Conservation (phyloP, 176 grass and related monocot species). For the Bolboschoenus planiculmis region DNA sequence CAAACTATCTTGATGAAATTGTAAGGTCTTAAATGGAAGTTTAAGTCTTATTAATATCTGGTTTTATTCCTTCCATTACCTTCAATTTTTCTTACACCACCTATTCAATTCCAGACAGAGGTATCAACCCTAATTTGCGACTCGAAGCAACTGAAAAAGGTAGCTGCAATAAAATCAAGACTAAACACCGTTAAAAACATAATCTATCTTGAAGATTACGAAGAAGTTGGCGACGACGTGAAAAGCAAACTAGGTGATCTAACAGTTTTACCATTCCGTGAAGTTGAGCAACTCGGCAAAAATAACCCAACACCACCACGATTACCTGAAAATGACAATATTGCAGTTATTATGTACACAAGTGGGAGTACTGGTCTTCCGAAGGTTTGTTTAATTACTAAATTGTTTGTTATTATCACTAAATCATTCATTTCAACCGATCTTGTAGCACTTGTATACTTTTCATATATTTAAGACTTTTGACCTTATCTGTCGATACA, state of each 20-base stretch:
- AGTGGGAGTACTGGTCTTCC: slow-evolving; percentile 88
- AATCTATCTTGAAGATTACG: slow-evolving; percentile 83
- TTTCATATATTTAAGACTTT: background rate
- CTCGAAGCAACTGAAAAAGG: slow-evolving; percentile 80
- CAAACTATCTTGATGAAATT: background rate
- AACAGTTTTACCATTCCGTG: slow-evolving; percentile 45
- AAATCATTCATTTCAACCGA: background rate
- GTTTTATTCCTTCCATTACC: background rate
- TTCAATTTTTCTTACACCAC: slow-evolving; percentile 1
- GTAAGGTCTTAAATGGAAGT: background rate
- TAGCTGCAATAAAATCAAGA: slow-evolving; percentile 55
- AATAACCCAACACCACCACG: slow-evolving; percentile 38
- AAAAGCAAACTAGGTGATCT: slow-evolving; percentile 39
- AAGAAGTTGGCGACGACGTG: slow-evolving; percentile 46
- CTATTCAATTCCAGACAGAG: slow-evolving; percentile 64
- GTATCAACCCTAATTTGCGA: slow-evolving; percentile 79
- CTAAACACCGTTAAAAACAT: slow-evolving; percentile 52
- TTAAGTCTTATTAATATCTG: background rate
- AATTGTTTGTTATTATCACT: background rate
- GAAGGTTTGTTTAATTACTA: slow-evolving; percentile 44
- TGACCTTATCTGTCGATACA: background rate
- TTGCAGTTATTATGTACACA: slow-evolving; percentile 91
- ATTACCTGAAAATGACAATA: slow-evolving; percentile 56
- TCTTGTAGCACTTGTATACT: background rate
- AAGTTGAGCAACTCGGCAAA: slow-evolving; percentile 66